Evolutionary conservation across 2,329 filamentous ascomycete species (phyloP).

Genomic region (Cladosporium sp.): DNA sequence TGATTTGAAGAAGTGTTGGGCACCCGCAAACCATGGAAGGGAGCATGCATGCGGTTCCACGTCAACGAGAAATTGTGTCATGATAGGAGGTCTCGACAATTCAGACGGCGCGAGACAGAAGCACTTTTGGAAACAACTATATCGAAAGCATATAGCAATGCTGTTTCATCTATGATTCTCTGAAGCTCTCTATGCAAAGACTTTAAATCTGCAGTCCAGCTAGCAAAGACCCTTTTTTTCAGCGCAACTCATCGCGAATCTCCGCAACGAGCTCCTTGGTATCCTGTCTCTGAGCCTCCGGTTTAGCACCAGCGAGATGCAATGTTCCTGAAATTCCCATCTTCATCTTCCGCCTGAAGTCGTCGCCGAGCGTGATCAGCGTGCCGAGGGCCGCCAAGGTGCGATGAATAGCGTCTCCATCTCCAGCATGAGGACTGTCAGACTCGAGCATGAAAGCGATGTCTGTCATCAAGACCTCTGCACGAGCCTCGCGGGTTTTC

Average conservation of each 20-base stretch:
- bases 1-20: too few relatives aligned
- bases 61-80: too few relatives aligned
- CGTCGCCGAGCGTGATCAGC: slow-evolving; percentile 58
- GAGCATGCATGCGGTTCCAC: too few relatives aligned
- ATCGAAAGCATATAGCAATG: neutral
- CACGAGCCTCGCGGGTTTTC: slow-evolving; percentile 27
- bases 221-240: neutral
- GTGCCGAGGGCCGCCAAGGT: slow-evolving; percentile 81
- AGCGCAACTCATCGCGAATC: slow-evolving; percentile 48
- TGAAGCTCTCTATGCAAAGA: neutral
- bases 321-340: slow-evolving; percentile 51
- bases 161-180: neutral
- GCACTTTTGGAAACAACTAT: too few relatives aligned
- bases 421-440: slow-evolving; percentile 51
- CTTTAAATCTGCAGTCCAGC: neutral
- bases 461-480: slow-evolving; percentile 28
- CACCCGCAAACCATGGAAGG: too few relatives aligned
- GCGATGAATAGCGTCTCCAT: slow-evolving; percentile 80
- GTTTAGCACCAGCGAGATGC: slow-evolving; percentile 45
- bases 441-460: slow-evolving; percentile 30
- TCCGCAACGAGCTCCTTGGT: slow-evolving; percentile 58
- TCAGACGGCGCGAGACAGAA: too few relatives aligned
- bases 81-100: too few relatives aligned
- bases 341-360: slow-evolving; percentile 56
- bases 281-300: slow-evolving; percentile 56